Evolutionary conservation across 2,329 filamentous ascomycete species (phyloP), one percentile per base, ranked within the genome.

Genomic region (Dichotomopilus funicola): DNA sequence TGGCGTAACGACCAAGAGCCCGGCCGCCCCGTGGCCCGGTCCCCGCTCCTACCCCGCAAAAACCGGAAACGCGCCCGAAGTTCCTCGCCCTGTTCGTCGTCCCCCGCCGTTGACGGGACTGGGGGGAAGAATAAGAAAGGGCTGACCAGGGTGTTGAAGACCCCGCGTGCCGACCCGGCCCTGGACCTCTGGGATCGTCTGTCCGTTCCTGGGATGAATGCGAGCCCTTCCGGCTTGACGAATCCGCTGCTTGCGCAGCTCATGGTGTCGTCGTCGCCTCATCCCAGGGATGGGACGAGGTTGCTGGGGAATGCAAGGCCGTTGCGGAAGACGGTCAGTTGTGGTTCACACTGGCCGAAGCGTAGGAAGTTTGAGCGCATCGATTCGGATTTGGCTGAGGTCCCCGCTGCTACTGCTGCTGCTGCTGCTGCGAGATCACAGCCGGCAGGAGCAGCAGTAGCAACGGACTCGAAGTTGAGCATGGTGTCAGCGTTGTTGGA

Each of bases 161-260:
- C 86, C 1, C 85, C 85, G 10, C 81, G 86, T 60, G 79, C 83
- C 36, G 87, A 91, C 64, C 86, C 88, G 40, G 87, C 86, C 2
- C 71, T 86, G 36, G 87, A 91, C 60, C 71, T 91, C 1, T 92
- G 88, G 88, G 88, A 87, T 63, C 83, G 86, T 51, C 90, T 89
- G 66, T 80, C 86, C 40, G 70, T 82, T 53, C 72, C 76, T 64
- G 73, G 77, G 59, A 69, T 71, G 52, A 67, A 74, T 11, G 62
- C 71, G 51, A 69, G 71, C 45, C 67, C 71, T 6, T 68, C 72
- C 1, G 79, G 79, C 19, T 69, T 77, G 44, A 69, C 74, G 43
- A 83, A 82, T 62, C 81, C 81, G 41, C 73, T 78, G 12, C 73
- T 89, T 31, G 80, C 82, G 49, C 81, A 87, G 54, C 73, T 89